Percentiles rank a stretch among this genome's conserved stretches.
phyloP scores from a whole-genome alignment of 1,139 yeast genomes.

The Suzukiozyma palmioleophila region DNA sequence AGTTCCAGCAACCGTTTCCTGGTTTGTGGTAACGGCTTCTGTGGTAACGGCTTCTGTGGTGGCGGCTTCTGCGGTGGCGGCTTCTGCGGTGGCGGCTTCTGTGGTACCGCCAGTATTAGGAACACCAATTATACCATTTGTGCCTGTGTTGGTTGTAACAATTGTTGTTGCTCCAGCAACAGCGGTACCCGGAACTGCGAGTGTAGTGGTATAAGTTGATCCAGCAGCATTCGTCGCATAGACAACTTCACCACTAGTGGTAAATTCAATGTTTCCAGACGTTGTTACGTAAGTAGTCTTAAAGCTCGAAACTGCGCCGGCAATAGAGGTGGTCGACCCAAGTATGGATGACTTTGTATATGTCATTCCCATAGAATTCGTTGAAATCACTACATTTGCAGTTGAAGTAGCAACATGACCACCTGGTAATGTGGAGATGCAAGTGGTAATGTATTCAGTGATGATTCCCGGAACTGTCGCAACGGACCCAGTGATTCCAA shows the following conservation, averaged over 20 bases:
- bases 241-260: not conserved
- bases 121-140: no score
- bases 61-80: no score
- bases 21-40: no score
- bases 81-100: no score
- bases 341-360: not conserved
- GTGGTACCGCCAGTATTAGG: no score
- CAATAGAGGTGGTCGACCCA: not conserved
- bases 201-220: conserved; percentile 7
- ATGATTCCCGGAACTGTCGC: not conserved
- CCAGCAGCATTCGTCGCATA: conserved; percentile 4
- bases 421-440: not conserved
- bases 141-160: not conserved
- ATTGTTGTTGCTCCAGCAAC: not conserved
- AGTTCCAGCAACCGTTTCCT: no score
- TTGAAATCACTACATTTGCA: not conserved
- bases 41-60: no score
- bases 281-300: not conserved
- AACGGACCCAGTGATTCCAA: not conserved
- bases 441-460: not conserved
- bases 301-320: not conserved
- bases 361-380: not conserved
- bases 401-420: not conserved
- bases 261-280: not conserved
- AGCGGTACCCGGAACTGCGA: not conserved